Conservation (phyloP, 179 eudicot genomes). For the Camellia oleifera region DNA sequence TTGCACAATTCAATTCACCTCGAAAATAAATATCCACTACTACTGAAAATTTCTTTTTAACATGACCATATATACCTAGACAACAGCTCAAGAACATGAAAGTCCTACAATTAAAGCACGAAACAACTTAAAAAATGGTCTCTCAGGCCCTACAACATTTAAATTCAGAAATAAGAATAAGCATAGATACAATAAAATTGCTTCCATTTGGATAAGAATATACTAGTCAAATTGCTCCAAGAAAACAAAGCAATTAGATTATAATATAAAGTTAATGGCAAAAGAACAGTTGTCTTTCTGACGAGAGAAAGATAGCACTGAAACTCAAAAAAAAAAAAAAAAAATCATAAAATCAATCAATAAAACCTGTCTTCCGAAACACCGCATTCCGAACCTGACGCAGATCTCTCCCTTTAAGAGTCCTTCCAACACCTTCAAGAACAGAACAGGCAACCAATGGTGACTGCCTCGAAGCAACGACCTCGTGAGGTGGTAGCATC, state of each 20-base stretch:
- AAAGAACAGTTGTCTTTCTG: not conserved
- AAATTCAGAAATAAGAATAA: not conserved
- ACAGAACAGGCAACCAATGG: conserved; percentile 41
- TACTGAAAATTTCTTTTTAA: too few relatives aligned
- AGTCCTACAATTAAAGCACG: too few relatives aligned
- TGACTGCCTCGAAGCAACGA: conserved; percentile 45
- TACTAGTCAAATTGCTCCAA: not conserved
- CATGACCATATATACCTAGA: too few relatives aligned
- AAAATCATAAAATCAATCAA: conserved; percentile 33
- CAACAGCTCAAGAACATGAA: not conserved
- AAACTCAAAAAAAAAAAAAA: not conserved
- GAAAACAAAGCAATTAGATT: not conserved
- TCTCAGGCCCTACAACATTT: not conserved
- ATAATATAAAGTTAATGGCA: not conserved
- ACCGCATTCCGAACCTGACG: conserved; percentile 68
- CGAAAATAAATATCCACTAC: too few relatives aligned
- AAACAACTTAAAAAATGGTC: too few relatives aligned
- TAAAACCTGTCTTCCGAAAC: conserved; percentile 68
- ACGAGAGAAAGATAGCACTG: not conserved
- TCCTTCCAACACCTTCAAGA: conserved; percentile 76
- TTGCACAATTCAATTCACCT: too few relatives aligned
- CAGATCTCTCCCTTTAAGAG: conserved; percentile 78
- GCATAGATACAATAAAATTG: not conserved
- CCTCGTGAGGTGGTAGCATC: conserved; percentile 84
- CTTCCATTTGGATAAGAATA: not conserved